phyloP scores from a whole-genome alignment of 208 protist species.

The Zelonia costaricensis region DNA sequence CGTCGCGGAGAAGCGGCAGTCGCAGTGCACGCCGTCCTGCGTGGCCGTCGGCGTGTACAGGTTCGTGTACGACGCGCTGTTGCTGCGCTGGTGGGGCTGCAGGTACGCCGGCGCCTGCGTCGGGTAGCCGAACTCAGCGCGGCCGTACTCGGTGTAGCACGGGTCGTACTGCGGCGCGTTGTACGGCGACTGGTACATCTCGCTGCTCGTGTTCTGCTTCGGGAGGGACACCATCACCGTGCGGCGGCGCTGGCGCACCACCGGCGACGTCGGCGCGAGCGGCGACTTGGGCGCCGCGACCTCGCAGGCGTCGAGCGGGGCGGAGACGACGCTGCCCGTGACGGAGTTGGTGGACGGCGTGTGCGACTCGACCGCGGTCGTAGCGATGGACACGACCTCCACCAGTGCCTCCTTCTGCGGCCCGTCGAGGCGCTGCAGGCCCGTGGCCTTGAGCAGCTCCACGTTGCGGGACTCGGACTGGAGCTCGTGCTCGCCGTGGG shows the following conservation, averaged over 20 bases:
- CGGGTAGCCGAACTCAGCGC: slow-evolving; percentile 25
- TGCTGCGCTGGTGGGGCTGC: background rate
- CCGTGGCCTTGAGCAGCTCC: slow-evolving; percentile 58
- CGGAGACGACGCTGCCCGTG: slow-evolving; percentile 18
- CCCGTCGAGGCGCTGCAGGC: slow-evolving; percentile 66
- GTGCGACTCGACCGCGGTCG: background rate
- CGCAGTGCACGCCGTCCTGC: slow-evolving; percentile 27
- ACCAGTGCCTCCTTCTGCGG: slow-evolving; percentile 7
- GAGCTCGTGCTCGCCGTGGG: slow-evolving; percentile 81
- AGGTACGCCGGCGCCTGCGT: slow-evolving; percentile 4
- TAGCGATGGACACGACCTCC: background rate
- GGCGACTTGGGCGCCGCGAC: background rate
- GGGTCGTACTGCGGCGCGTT: slow-evolving; percentile 14
- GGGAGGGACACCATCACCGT: slow-evolving; percentile 66
- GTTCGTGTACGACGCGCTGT: background rate
- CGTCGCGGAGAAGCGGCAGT: slow-evolving; percentile 52
- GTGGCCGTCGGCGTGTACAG: background rate
- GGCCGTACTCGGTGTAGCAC: slow-evolving; percentile 22
- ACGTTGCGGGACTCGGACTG: slow-evolving; percentile 72
- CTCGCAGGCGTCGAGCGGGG: slow-evolving; percentile 6
- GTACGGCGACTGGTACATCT: slow-evolving; percentile 29
- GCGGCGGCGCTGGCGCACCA: slow-evolving; percentile 36
- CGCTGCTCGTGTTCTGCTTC: slow-evolving; percentile 33
- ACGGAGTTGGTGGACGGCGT: slow-evolving; percentile 20
- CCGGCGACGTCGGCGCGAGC: slow-evolving; percentile 7